These are phyloP conservation scores for Orychophragmus violaceus DNA, from an alignment of 345 rosid genomes.

Conservation along the genomic window DNA sequence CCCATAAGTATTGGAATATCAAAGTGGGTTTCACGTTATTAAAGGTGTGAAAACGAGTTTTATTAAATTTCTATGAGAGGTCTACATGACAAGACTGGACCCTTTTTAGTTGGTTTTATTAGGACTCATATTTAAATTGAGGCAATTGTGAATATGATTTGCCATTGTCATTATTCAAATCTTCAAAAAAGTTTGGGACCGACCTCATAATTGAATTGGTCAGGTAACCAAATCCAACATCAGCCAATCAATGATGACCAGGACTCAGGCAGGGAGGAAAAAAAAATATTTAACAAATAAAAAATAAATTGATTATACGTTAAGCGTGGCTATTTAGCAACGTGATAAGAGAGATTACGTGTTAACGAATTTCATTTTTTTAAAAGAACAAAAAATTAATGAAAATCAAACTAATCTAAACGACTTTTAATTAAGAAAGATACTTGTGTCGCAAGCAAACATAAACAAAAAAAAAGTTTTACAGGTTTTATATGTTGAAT, in stretches of 20 bases:
- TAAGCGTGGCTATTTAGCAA: neutral
- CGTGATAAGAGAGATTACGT: neutral
- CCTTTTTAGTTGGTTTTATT: neutral
- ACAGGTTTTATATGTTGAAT: neutral
- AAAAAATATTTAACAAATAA: neutral
- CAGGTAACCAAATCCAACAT: neutral
- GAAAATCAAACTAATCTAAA: neutral
- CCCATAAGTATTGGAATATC: neutral
- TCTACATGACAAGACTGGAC: neutral
- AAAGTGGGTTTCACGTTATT: conserved; percentile 3
- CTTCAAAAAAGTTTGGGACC: neutral
- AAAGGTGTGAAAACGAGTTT: neutral
- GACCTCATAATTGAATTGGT: neutral
- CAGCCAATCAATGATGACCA: neutral
- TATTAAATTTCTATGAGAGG: neutral
- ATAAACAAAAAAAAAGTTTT: neutral
- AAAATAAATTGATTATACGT: neutral
- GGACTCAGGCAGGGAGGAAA: neutral
- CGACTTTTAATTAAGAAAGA: neutral
- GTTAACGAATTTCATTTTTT: neutral
- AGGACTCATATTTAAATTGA: neutral
- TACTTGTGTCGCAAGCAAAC: neutral
- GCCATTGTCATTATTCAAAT: neutral
- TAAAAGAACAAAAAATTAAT: neutral
- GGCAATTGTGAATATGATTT: neutral